Conservation (phyloP, 2,329 filamentous ascomycete genomes). For the Penicillium verrucosum region DNA sequence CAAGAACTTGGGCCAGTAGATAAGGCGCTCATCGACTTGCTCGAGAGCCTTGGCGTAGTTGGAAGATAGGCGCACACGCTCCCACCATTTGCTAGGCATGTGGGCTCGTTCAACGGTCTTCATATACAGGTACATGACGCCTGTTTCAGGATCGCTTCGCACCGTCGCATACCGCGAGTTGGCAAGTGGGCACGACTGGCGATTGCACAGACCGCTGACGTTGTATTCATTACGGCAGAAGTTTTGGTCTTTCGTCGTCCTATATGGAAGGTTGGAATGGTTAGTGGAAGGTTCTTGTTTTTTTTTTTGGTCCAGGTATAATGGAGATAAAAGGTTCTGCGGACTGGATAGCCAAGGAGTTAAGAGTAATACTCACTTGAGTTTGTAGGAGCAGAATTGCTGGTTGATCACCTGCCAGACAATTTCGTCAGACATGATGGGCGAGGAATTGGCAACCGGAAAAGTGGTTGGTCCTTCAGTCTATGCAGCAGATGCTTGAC, state of each 20-base stretch:
- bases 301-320: constrained; percentile 5
- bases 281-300: constrained; percentile 9
- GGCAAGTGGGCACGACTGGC: constrained; percentile 84
- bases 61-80: constrained; percentile 80
- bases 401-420: constrained; percentile 97
- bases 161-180: constrained; percentile 93
- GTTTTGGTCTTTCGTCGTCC: constrained; percentile 78
- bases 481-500: constrained; percentile 2
- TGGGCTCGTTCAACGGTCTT: constrained; percentile 89
- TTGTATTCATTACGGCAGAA: constrained; percentile 97
- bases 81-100: constrained; percentile 89
- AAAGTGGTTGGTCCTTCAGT: neutral
- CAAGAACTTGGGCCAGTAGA: constrained; percentile 93
- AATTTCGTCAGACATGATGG: constrained; percentile 77
- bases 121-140: constrained; percentile 90
- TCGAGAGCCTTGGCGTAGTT: constrained; percentile 89
- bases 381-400: constrained; percentile 90
- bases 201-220: constrained; percentile 75
- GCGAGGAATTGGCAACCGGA: constrained; percentile 13
- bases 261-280: constrained; percentile 31
- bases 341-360: neutral
- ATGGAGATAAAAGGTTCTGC: constrained; percentile 3
- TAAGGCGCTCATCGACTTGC: constrained; percentile 78
- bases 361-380: constrained; percentile 61
- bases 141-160: constrained; percentile 74